Evolutionary conservation across 805 yeast genomes (phyloP).

Genomic region (Kodamaea lidongshanica): DNA sequence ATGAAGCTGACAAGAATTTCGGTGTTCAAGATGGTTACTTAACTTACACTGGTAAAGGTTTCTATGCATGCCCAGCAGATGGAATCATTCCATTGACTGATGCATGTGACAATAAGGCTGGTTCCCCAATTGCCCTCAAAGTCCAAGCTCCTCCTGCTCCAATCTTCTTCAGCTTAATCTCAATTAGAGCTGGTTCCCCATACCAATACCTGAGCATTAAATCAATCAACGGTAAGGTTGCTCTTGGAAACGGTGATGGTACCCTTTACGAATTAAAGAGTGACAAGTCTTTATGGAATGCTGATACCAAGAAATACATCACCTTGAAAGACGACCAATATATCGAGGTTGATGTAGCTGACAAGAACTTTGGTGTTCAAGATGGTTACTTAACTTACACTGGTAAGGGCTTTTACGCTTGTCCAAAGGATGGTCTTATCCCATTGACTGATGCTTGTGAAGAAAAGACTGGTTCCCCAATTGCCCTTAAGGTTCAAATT

Average conservation of each 20-base stretch:
- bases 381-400: conserved; percentile 13
- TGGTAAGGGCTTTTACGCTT: conserved; percentile 10
- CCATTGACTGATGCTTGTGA: conserved; percentile 2
- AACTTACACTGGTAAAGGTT: conserved; percentile 7
- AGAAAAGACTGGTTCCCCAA: conserved; percentile 8
- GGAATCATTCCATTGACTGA: conserved; percentile 7
- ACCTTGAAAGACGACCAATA: conserved; percentile 8
- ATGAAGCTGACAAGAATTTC: conserved; percentile 8
- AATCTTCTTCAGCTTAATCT: conserved; percentile 15
- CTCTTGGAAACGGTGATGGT: conserved; percentile 10
- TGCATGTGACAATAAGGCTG: conserved; percentile 4
- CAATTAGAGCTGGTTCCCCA: conserved; percentile 21
- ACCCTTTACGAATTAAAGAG: conserved; percentile 17
- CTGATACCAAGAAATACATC: conserved; percentile 13
- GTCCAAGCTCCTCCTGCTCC: conserved; percentile 8
- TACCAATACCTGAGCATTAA: too few species aligned
- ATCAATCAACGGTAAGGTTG: too few species aligned
- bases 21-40: conserved; percentile 12
- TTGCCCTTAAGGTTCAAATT: conserved; percentile 9
- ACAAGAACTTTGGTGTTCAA: conserved; percentile 10
- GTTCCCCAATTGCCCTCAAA: conserved; percentile 4
- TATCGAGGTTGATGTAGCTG: conserved; percentile 5
- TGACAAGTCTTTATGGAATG: conserved; percentile 19
- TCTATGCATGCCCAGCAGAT: conserved; percentile 11
- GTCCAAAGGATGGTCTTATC: conserved; percentile 6